phyloP scores from a whole-genome alignment of 257 asterid species.

The Verbena officinalis region DNA sequence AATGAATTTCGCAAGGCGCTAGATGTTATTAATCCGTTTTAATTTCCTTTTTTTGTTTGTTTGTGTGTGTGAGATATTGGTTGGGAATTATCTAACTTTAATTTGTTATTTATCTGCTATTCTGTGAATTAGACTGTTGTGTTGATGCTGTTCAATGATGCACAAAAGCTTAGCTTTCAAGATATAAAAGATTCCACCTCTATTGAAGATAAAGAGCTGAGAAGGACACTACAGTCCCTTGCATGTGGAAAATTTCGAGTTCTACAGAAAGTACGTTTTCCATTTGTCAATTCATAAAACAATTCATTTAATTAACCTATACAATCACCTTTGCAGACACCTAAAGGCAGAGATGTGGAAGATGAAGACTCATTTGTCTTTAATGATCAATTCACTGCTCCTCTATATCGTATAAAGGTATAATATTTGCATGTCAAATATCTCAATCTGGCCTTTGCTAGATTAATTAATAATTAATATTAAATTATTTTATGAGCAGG shows the following conservation, averaged over 20 bases:
- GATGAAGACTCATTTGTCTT: slow-evolving; percentile 76
- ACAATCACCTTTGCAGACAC: slow-evolving; percentile 42
- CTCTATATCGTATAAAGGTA: slow-evolving; percentile 86
- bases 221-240: slow-evolving; percentile 93
- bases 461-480: slow-evolving; percentile 9
- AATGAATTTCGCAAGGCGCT: too few species aligned
- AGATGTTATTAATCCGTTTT: too few species aligned
- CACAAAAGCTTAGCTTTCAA: slow-evolving; percentile 81
- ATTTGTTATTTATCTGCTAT: slow-evolving; percentile 13
- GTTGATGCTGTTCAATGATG: slow-evolving; percentile 93
- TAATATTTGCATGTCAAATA: background rate
- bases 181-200: slow-evolving; percentile 90
- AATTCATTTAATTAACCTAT: slow-evolving; percentile 10
- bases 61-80: background rate
- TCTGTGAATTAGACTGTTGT: slow-evolving; percentile 73
- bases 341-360: slow-evolving; percentile 60
- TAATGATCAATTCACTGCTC: slow-evolving; percentile 81
- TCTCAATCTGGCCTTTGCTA: slow-evolving; percentile 1
- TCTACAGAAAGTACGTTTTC: slow-evolving; percentile 71
- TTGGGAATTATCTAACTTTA: background rate
- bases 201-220: slow-evolving; percentile 91
- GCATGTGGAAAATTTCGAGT: slow-evolving; percentile 98
- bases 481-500: slow-evolving; percentile 44
- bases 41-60: background rate
- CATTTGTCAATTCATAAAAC: slow-evolving; percentile 11